Percentiles rank a stretch among this genome's conserved stretches.
Evolutionary conservation across 768 basidiomycete species (phyloP).

Genomic region (Agrocybe pediades): DNA sequence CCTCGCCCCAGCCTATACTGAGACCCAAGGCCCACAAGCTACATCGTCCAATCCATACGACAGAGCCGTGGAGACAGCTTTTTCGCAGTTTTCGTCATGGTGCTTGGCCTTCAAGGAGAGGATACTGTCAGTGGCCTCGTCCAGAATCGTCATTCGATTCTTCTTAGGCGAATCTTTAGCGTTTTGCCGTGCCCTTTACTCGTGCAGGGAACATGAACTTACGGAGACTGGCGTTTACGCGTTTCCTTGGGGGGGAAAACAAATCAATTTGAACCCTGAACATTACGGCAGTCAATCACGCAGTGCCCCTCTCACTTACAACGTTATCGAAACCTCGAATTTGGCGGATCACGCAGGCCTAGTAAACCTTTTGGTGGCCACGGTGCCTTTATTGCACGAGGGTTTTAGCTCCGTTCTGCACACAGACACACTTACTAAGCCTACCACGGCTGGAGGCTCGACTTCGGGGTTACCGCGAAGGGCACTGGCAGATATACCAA

Average conservation of each 20-base stretch:
- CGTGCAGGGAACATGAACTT: conserved; percentile 14
- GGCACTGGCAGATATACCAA: conserved; percentile 39
- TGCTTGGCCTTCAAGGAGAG: conserved; percentile 28
- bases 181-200: conserved; percentile 36
- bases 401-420: conserved; percentile 35
- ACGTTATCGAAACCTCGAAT: conserved; percentile 54
- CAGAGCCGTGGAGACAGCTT: conserved; percentile 27
- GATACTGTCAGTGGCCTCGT: not conserved
- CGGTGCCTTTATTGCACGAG: conserved; percentile 37
- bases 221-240: conserved; percentile 30
- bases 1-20: conserved; percentile 31
- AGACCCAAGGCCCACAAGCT: conserved; percentile 12
- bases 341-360: conserved; percentile 49
- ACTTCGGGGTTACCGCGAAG: conserved; percentile 29
- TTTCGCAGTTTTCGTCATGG: conserved; percentile 38
- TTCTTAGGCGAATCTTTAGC: conserved; percentile 41
- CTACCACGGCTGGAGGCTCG: not conserved
- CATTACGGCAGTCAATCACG: conserved; percentile 26
- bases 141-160: conserved; percentile 35
- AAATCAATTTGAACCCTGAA: conserved; percentile 30
- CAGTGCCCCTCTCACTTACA: conserved; percentile 37
- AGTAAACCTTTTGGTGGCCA: conserved; percentile 41
- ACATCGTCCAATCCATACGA: conserved; percentile 2
- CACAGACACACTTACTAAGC: conserved; percentile 41
- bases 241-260: conserved; percentile 33